Base-by-base conservation (phyloP, 495 filamentous ascomycete genomes). In the Staphylotrichum longicolle region DNA sequence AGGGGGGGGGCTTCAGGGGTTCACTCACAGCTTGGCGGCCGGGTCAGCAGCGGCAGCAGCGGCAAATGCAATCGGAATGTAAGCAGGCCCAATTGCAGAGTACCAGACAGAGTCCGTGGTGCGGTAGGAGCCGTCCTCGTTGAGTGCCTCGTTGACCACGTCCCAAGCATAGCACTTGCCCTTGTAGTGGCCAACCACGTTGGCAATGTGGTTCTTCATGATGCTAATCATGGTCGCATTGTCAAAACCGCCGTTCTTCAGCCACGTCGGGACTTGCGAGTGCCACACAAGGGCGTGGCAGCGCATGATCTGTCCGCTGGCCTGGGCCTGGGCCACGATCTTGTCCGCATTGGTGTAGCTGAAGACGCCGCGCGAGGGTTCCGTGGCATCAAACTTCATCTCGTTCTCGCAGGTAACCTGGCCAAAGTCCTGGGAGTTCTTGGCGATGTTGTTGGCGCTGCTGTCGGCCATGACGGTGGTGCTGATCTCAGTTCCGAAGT, bases 231-330 rank as follows among this genome's bases (percentile, higher is more conserved):
- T 73, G 0, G 74, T 81, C 5, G 63, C 75, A 33, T 78, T 78
- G 5, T 76, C 80, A 75, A 79, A 85, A 8, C 73, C 71, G 10
- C 75, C 77, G 61, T 37, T 45, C 11, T 70, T 74, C 11, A 83
- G 79, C 78, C 80, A 85, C 53, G 58, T 71, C 2, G 83, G 78
- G 5, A 86, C 70, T 59, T 86, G 81, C 41, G 68, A 72, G 61
- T 85, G 75, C 84, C 83, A 86, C 7, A 84, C 80, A 14, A 85
- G 71, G n/a, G 74, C 80, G 63, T 86, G 83, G 59, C 82, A 84
- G 42, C 82, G 69, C 37, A 85, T 67, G 39, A 74, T 64, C 67
- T 83, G 74, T 45, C 77, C 77, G 61, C 51, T 46, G 61, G 82
- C 77, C 56, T 73, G 61, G 7, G 83, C 82, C 27, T 81, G 65